Base-by-base conservation (phyloP, 2,329 filamentous ascomycete genomes). In the Colletotrichum sp. region DNA sequence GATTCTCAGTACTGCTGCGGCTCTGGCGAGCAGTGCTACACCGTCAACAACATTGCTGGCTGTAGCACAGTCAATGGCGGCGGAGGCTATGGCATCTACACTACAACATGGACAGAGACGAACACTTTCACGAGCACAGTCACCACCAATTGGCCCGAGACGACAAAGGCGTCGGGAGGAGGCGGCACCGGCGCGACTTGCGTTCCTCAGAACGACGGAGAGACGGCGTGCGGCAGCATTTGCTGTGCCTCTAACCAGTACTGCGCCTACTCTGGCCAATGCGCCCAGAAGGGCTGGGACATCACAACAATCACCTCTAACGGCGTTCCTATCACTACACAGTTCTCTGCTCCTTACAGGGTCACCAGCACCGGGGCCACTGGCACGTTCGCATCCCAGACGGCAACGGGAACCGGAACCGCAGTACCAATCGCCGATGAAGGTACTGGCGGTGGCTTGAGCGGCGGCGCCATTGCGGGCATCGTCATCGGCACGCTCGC, bases 401-500 rank as follows among this genome's bases (percentile, higher is more conserved):
- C 88, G 55, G 86, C 89, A n/a, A 87, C 89, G 6, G 89, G 90
- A 8, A 89, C 88, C 60, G 88, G 90, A 8, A 89, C 88, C 61
- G 88, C 87, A 65, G 81, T 80, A 16, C 80, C 82, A 79, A 86
- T 84, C 28, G 66, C 73, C 48, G 56, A 69, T 13, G 77, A 71
- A 34, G 83, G 83, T 61, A 85, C 84, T 80, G 84, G 85, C 32
- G 85, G 85, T 71, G 83, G 85, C 58, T 88, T 96, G 70, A 94
- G 92, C 79, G 90, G 88, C 58, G 94, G 94, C 68, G 94, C 93
- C 75, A 96, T 96, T 79, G 94, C 94, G 18, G 94, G 94, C 76
- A 96, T 96, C 80, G 94, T 96, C 78, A 93, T 96, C 71, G 94
- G 94, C 77, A 90, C 91, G 13, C 88, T 96, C 65, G 89, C 90